Evolutionary conservation across 2,329 filamentous ascomycete species (phyloP), one percentile per base, ranked within the genome.

Genomic region (Annulohypoxylon truncatum): DNA sequence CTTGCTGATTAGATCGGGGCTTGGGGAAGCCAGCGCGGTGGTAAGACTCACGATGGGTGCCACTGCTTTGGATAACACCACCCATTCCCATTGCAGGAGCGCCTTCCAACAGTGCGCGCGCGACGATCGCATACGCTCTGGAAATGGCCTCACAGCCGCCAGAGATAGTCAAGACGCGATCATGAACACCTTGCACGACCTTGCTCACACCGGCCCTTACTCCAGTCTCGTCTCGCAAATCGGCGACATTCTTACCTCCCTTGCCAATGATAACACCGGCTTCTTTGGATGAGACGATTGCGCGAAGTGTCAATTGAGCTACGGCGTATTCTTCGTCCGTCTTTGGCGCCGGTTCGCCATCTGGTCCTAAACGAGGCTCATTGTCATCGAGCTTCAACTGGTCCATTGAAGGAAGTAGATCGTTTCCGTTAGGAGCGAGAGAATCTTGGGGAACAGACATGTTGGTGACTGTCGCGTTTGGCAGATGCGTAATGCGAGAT

Each of bases 241-340:
- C 95, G 50, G 96, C 96, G 59, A 99, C 96, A 77, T 99, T 98
- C 87, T 98, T 97, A 78, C 96, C 96, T 62, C 91, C 94, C 84
- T 99, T 99, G 81, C 96, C 96, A 80, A 99, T 99, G 81, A 99
- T 98, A 75, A 99, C 94, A 77, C 96, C 96, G 65, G 96, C 96
- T 82, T 99, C 96, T 84, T 98, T 98, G 79, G 96, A 97, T 31
- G 96, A 97, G 72, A 99, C 96, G 78, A 99, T 97, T 74, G 96
- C 96, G 79, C 96, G 92, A 70, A 99, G 89, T 67, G 96, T 99
- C 76, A 99, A 86, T 81, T 96, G 92, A 55, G 94, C 90, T 79
- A 94, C 89, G 54, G 93, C 94, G 78, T 99, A 99, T 81, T 99
- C 96, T 79, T 98, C 94, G 74, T 99, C 96, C 64, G 95, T 97